Conservation (phyloP, 805 yeast genomes). For the Komagataella ulmi region DNA sequence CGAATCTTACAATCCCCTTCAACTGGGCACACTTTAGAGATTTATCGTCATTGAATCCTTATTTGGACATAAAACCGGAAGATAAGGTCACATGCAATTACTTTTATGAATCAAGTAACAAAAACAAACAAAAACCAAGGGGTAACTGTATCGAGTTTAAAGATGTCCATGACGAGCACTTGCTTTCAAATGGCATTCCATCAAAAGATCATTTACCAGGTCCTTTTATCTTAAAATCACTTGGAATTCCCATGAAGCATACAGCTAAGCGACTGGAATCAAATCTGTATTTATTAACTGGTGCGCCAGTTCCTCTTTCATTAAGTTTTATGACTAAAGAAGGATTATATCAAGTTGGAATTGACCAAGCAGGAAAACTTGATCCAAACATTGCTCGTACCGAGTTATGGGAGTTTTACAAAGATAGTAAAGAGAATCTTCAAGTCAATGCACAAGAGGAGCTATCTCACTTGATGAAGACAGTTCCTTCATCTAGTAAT, state of each 20-base stretch:
- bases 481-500: neutral
- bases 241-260: conserved; percentile 11
- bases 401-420: neutral
- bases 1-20: conserved; percentile 20
- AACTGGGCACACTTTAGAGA: conserved; percentile 48
- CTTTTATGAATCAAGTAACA: conserved; percentile 6
- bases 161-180: neutral
- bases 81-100: conserved; percentile 18
- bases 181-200: neutral
- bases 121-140: neutral
- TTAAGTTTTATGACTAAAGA: conserved; percentile 22
- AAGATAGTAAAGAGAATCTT: neutral
- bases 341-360: conserved; percentile 20
- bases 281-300: conserved; percentile 24
- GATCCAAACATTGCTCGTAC: neutral
- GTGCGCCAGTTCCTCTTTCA: conserved; percentile 23
- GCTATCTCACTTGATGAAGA: neutral
- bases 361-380: neutral
- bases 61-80: conserved; percentile 7
- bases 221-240: conserved; percentile 13
- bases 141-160: neutral
- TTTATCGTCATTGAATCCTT: conserved; percentile 23
- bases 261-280: conserved; percentile 26
- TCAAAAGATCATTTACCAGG: conserved; percentile 20
- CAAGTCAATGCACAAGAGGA: neutral